Conservation (phyloP, 371 early-diverging fungal species). For the Chytridiales sp. region DNA sequence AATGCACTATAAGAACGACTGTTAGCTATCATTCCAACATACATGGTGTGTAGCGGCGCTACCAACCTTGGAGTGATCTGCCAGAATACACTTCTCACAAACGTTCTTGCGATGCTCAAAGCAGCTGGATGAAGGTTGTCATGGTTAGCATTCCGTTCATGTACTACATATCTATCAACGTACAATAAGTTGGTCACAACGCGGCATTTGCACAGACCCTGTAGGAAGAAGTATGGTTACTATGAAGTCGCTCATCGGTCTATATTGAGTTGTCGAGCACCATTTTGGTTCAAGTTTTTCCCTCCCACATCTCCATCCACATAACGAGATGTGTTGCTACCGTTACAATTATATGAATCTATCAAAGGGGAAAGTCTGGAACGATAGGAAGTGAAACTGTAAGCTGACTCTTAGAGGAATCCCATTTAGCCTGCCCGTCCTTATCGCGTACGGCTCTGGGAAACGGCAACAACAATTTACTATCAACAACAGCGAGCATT, state of each 20-base stretch:
- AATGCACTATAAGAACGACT: slow-evolving; percentile 23
- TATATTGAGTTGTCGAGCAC: no score
- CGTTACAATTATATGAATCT: no score
- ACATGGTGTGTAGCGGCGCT: not conserved
- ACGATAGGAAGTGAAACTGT: slow-evolving; percentile 21
- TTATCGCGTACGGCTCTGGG: slow-evolving; percentile 21
- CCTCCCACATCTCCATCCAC: no score
- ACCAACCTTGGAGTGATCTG: slow-evolving; percentile 39
- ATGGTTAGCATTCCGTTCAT: not conserved
- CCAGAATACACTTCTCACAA: slow-evolving; percentile 52
- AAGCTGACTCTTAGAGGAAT: slow-evolving; percentile 14
- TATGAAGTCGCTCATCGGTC: no score
- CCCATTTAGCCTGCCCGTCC: slow-evolving; percentile 23
- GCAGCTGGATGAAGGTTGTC: slow-evolving; percentile 31
- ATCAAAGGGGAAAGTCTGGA: slow-evolving; percentile 19
- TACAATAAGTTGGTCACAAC: slow-evolving; percentile 52
- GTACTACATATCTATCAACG: slow-evolving; percentile 3
- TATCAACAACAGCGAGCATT: not conserved
- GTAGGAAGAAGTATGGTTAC: not conserved
- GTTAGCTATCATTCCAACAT: not conserved
- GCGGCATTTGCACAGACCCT: slow-evolving; percentile 57
- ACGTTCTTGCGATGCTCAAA: slow-evolving; percentile 58
- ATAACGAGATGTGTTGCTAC: no score
- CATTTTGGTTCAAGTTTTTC: no score
- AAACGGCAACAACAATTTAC: slow-evolving; percentile 24